A percentile compares a stretch with the other conserved stretches of the same genome.
Evolutionary conservation across 2,329 filamentous ascomycete genomes (phyloP).

Genomic region (Cercospora brassicicola): DNA sequence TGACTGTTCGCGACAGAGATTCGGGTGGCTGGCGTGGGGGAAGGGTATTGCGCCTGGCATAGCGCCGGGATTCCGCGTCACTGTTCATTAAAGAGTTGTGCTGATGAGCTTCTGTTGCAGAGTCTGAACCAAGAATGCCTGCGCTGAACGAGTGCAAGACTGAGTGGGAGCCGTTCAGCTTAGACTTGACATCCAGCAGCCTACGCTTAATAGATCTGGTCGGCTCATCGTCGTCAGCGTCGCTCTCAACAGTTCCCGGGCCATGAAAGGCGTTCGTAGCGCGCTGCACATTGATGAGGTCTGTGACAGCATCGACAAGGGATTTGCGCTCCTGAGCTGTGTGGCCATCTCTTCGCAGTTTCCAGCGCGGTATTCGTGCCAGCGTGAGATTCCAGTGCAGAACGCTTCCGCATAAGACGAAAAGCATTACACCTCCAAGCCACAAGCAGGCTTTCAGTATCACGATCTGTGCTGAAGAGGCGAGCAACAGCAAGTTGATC

Average conservation of each 20-base stretch:
- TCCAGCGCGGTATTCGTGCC: constrained; percentile 87
- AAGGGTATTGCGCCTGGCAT: constrained; percentile 31
- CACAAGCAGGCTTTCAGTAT: constrained; percentile 50
- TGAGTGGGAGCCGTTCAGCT: constrained; percentile 25
- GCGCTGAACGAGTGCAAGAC: constrained; percentile 21
- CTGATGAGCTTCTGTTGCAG: constrained; percentile 29
- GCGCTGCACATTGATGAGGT: constrained; percentile 39
- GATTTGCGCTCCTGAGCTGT: constrained; percentile 46
- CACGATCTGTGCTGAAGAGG: constrained; percentile 59
- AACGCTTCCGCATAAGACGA: constrained; percentile 70
- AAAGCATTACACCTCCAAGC: constrained; percentile 69
- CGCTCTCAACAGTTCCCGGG: constrained; percentile 41
- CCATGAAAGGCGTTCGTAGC: constrained; percentile 32
- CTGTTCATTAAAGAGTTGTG: constrained; percentile 8
- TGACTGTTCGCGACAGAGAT: constrained; percentile 4
- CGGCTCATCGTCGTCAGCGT: constrained; percentile 50
- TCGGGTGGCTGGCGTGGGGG: constrained; percentile 23
- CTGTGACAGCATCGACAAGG: constrained; percentile 45
- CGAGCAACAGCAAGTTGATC: constrained; percentile 76
- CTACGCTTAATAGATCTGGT: constrained; percentile 27
- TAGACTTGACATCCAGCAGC: constrained; percentile 22
- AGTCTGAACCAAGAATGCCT: constrained; percentile 22
- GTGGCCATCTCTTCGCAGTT: constrained; percentile 64
- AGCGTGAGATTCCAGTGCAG: constrained; percentile 82
- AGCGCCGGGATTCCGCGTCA: constrained; percentile 12